A percentile compares a stretch with the other conserved stretches of the same genome.
Conservation (phyloP, 2,329 filamentous ascomycete species). For the Hypoxylon sp. region DNA sequence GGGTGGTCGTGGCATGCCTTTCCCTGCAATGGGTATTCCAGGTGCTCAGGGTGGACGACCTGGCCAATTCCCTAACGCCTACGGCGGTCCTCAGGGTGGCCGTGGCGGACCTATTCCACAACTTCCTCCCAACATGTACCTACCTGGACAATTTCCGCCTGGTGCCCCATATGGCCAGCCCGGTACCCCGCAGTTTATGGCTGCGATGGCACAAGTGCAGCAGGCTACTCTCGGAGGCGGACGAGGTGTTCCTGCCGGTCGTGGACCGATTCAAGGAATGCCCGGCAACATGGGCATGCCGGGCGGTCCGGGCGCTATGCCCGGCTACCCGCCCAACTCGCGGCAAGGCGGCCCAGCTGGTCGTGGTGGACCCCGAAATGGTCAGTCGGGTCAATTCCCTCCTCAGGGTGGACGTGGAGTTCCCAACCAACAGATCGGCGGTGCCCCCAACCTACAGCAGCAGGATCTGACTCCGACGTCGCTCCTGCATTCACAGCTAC, state of each 20-base stretch:
- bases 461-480: conserved; percentile 60
- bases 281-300: conserved; percentile 76
- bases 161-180: conserved; percentile 84
- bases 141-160: conserved; percentile 85
- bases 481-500: conserved; percentile 72
- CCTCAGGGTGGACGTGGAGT: conserved; percentile 66
- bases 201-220: conserved; percentile 85
- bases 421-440: conserved; percentile 57
- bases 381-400: conserved; percentile 60
- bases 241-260: conserved; percentile 74
- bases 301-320: conserved; percentile 63
- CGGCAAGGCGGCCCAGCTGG: conserved; percentile 56
- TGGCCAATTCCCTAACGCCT: conserved; percentile 84
- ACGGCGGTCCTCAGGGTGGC: conserved; percentile 87
- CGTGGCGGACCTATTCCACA: conserved; percentile 85
- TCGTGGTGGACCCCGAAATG: conserved; percentile 63
- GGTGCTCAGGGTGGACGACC: conserved; percentile 85
- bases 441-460: conserved; percentile 53
- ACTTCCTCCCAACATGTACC: conserved; percentile 90
- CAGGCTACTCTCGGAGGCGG: conserved; percentile 73
- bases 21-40: conserved; percentile 77
- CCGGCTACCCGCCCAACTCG: conserved; percentile 71
- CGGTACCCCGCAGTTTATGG: conserved; percentile 83
- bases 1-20: conserved; percentile 76
- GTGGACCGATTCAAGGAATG: conserved; percentile 82